A percentile compares a stretch with the other conserved stretches of the same genome.
phyloP scores from a whole-genome alignment of 306 rosid species.

The Calophaca sinica region DNA sequence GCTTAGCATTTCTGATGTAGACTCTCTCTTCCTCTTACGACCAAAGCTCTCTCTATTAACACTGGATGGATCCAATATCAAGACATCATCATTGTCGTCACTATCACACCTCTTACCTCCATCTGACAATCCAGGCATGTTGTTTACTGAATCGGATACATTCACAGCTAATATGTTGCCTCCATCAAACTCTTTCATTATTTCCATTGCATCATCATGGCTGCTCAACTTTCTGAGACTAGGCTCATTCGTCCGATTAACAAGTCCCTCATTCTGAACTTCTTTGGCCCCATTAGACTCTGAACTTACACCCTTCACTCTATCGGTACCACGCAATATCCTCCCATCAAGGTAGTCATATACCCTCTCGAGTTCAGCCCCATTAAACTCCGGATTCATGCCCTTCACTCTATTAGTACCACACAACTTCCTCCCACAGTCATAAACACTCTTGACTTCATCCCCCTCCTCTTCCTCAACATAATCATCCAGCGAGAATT shows the following conservation, averaged over 20 bases:
- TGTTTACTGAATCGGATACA: constrained; percentile 39
- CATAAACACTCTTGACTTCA: constrained; percentile 28
- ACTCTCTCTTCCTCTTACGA: constrained; percentile 63
- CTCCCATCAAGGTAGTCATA: constrained; percentile 34
- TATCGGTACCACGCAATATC: constrained; percentile 41
- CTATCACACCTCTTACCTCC: constrained; percentile 43
- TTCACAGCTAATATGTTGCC: constrained; percentile 16
- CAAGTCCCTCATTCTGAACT: constrained; percentile 23
- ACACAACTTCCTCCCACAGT: constrained; percentile 43
- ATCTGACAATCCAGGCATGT: constrained; percentile 41
- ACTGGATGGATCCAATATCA: constrained; percentile 48
- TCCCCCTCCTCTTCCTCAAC: constrained; percentile 47
- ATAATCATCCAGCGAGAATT: constrained; percentile 15
- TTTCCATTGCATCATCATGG: constrained; percentile 21
- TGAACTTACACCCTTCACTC: constrained; percentile 27
- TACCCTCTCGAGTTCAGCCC: constrained; percentile 3
- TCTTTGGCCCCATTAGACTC: constrained; percentile 41
- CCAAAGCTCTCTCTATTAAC: constrained; percentile 45
- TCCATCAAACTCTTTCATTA: constrained; percentile 22
- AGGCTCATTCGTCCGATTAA: constrained; percentile 34
- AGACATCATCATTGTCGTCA: constrained; percentile 39
- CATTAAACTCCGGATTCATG: constrained; percentile 3
- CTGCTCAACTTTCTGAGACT: constrained; percentile 3
- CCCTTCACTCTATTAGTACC: constrained; percentile 45
- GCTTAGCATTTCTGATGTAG: constrained; percentile 52